Evolutionary conservation across 306 rosid species (phyloP).

Genomic region (barrel medic (Medicago truncatula)): DNA sequence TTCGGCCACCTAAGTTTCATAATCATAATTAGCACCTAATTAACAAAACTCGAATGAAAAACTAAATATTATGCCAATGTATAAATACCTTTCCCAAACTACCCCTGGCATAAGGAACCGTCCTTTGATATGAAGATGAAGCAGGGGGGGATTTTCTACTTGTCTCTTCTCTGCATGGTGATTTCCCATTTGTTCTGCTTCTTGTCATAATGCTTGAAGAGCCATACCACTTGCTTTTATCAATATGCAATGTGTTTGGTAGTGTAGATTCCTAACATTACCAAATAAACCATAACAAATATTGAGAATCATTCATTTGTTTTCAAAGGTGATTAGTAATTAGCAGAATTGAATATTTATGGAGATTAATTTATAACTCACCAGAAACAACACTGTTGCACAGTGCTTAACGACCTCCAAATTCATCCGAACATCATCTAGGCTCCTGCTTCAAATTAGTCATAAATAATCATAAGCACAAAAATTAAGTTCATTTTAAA

Average conservation of each 20-base stretch:
- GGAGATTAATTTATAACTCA: slow-evolving; percentile 33
- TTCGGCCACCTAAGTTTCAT: slow-evolving; percentile 65
- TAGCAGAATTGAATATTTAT: slow-evolving; percentile 6
- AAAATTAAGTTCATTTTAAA: too few species aligned
- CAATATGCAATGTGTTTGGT: slow-evolving; percentile 57
- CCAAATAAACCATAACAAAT: slow-evolving; percentile 29
- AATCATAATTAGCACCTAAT: not conserved
- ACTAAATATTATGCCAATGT: slow-evolving; percentile 1
- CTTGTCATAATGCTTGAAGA: slow-evolving; percentile 64
- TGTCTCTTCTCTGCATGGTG: slow-evolving; percentile 62
- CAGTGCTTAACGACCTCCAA: slow-evolving; percentile 94
- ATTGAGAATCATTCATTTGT: slow-evolving; percentile 27
- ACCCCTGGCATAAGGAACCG: slow-evolving; percentile 74
- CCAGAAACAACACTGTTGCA: slow-evolving; percentile 94
- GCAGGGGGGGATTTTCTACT: slow-evolving; percentile 74
- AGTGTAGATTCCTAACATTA: slow-evolving; percentile 78
- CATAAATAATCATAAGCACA: not conserved
- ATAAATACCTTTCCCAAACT: slow-evolving; percentile 70
- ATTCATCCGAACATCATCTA: slow-evolving; percentile 98
- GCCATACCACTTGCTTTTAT: slow-evolving; percentile 56
- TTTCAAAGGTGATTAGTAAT: not conserved
- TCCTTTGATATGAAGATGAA: slow-evolving; percentile 63
- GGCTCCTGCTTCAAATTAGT: slow-evolving; percentile 64
- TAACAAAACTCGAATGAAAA: not conserved
- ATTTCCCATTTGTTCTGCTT: slow-evolving; percentile 70